A percentile compares a stretch with the other conserved stretches of the same genome.
Evolutionary conservation across 2,329 filamentous ascomycete species (phyloP).

Genomic region (Scortechinia acanthostroma): DNA sequence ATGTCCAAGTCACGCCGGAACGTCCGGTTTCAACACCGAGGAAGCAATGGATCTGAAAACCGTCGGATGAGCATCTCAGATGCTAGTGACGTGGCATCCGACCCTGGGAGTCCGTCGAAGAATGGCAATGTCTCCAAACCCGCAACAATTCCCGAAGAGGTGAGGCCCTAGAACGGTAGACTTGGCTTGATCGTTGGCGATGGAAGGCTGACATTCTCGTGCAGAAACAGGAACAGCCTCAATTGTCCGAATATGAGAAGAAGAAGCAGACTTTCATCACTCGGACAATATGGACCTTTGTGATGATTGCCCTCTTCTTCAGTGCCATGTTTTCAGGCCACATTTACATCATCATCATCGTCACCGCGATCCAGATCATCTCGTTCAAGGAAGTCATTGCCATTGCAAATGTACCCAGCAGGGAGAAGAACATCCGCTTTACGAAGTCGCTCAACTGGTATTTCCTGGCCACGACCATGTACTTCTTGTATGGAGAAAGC

Average conservation of each 20-base stretch:
- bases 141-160: background rate
- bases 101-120: slow-evolving; percentile 38
- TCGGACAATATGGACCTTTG: slow-evolving; percentile 91
- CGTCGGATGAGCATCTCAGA: slow-evolving; percentile 42
- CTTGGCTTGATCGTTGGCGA: too few species aligned
- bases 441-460: slow-evolving; percentile 99
- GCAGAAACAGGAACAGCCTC: slow-evolving; percentile 9
- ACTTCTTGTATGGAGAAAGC: slow-evolving; percentile 96
- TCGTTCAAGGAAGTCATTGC: slow-evolving; percentile 99
- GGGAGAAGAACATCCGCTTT: slow-evolving; percentile 81
- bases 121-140: slow-evolving; percentile 18
- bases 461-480: slow-evolving; percentile 97
- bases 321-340: slow-evolving; percentile 87
- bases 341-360: slow-evolving; percentile 90
- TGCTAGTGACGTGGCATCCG: slow-evolving; percentile 39
- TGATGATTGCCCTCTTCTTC: slow-evolving; percentile 95
- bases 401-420: slow-evolving; percentile 88
- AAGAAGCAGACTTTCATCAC: slow-evolving; percentile 98
- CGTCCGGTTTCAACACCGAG: slow-evolving; percentile 51
- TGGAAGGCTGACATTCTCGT: too few species aligned
- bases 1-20: slow-evolving; percentile 47
- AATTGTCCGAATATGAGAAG: slow-evolving; percentile 79
- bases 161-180: too few species aligned
- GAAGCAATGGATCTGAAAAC: slow-evolving; percentile 16
- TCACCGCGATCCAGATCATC: slow-evolving; percentile 89